Conservation (phyloP, 805 yeast species). For the Maudiozyma serrabonitensis region DNA sequence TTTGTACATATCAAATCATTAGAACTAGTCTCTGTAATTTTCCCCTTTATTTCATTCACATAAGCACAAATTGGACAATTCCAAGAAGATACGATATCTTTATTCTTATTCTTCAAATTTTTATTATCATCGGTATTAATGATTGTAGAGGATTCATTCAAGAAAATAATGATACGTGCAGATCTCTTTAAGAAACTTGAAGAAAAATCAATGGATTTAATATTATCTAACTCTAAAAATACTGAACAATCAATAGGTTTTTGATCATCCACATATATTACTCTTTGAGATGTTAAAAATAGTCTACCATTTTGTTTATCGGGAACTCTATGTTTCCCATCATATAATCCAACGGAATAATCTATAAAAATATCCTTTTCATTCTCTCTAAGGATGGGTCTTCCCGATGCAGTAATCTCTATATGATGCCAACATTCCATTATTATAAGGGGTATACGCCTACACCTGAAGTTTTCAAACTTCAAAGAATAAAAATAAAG, state of each 20-base stretch:
- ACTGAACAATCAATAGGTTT: conserved; percentile 36
- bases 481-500: no score
- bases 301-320: conserved; percentile 66
- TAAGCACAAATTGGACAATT: conserved; percentile 68
- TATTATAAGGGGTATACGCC: neutral
- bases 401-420: conserved; percentile 31
- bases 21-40: conserved; percentile 3
- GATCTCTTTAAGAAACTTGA: conserved; percentile 64
- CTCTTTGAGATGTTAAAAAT: conserved; percentile 63
- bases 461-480: no score
- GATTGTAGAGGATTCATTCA: conserved; percentile 15
- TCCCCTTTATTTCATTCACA: conserved; percentile 3
- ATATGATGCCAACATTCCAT: conserved; percentile 31
- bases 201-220: conserved; percentile 33
- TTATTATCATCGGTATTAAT: no score
- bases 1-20: conserved; percentile 40
- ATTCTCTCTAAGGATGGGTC: conserved; percentile 32
- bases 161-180: conserved; percentile 54
- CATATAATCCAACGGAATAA: conserved; percentile 63
- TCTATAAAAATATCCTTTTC: conserved; percentile 48
- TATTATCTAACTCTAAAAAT: conserved; percentile 36
- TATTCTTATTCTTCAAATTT: neutral
- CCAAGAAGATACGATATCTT: conserved; percentile 39
- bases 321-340: conserved; percentile 55
- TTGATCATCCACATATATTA: conserved; percentile 60